Conservation (phyloP, 2,329 filamentous ascomycete species). For the Fonsecaea multimorphosa region DNA sequence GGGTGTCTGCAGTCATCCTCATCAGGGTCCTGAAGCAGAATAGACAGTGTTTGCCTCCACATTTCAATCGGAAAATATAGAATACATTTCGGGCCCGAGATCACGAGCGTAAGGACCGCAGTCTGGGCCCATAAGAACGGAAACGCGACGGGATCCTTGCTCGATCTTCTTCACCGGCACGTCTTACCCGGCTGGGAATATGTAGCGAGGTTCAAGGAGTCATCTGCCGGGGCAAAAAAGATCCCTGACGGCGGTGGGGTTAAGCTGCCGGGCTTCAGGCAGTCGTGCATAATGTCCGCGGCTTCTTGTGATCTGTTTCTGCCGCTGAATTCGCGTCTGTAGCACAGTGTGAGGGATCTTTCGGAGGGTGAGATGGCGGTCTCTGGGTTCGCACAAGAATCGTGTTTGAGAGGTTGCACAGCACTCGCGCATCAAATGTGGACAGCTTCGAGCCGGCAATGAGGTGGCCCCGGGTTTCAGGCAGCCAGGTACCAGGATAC, state of each 20-base stretch:
- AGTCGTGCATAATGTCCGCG: slow-evolving; percentile 28
- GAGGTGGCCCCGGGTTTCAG: background rate
- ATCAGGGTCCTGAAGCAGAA: background rate
- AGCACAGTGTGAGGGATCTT: background rate
- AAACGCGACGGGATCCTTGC: too few species aligned
- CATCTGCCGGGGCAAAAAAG: slow-evolving; percentile 12
- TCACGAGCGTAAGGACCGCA: background rate
- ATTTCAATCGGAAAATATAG: background rate
- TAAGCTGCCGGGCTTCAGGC: slow-evolving; percentile 8
- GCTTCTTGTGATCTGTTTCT: slow-evolving; percentile 1
- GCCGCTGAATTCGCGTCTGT: slow-evolving; percentile 3
- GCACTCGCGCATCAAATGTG: background rate
- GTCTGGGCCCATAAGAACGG: background rate
- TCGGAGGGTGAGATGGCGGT: background rate
- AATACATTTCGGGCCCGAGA: background rate
- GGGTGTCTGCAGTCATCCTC: background rate
- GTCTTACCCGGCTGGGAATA: background rate
- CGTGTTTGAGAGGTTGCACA: background rate
- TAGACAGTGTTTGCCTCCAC: background rate
- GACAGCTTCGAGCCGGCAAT: background rate
- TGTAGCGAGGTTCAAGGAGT: slow-evolving; percentile 6
- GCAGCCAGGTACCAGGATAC: background rate
- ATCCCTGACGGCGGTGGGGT: slow-evolving; percentile 9
- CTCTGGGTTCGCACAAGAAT: background rate
- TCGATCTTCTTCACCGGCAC: background rate